Percentiles rank a stretch among this genome's conserved stretches.
Conservation (phyloP, 768 basidiomycete species). For the Lactarius deliciosus region DNA sequence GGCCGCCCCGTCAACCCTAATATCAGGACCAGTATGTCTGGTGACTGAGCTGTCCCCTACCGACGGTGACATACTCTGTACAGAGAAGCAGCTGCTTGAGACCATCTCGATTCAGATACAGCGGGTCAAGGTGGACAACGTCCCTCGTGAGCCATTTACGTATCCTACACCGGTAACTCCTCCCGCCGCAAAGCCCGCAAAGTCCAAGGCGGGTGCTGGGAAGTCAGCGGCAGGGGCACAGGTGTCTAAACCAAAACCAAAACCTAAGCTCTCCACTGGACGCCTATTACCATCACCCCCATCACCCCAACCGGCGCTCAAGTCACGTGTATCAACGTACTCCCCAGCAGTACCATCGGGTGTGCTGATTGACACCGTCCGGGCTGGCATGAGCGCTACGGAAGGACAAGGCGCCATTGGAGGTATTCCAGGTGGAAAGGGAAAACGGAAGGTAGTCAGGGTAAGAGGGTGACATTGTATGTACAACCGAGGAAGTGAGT, state of each 20-base stretch:
- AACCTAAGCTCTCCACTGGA: conserved; percentile 30
- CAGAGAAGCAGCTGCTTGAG: conserved; percentile 76
- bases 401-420: conserved; percentile 22
- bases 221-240: conserved; percentile 32
- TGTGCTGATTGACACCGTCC: conserved; percentile 27
- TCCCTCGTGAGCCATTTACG: conserved; percentile 64
- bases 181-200: conserved; percentile 36
- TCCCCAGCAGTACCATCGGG: conserved; percentile 29
- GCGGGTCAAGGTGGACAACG: conserved; percentile 62
- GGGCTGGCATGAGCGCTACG: conserved; percentile 29
- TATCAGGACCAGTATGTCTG: conserved; percentile 72
- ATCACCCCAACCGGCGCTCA: conserved; percentile 68
- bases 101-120: conserved; percentile 75
- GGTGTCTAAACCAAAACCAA: conserved; percentile 31
- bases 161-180: conserved; percentile 33
- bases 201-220: conserved; percentile 28
- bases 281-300: conserved; percentile 67
- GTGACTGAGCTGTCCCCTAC: conserved; percentile 6
- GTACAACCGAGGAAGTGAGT: conserved; percentile 8
- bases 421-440: conserved; percentile 27
- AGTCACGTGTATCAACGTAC: conserved; percentile 46
- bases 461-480: conserved; percentile 22
- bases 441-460: conserved; percentile 30
- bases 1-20: conserved; percentile 59
- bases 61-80: conserved; percentile 9